Conservation (phyloP, 2,329 filamentous ascomycete species). For the Sarocladiaceae sp. region DNA sequence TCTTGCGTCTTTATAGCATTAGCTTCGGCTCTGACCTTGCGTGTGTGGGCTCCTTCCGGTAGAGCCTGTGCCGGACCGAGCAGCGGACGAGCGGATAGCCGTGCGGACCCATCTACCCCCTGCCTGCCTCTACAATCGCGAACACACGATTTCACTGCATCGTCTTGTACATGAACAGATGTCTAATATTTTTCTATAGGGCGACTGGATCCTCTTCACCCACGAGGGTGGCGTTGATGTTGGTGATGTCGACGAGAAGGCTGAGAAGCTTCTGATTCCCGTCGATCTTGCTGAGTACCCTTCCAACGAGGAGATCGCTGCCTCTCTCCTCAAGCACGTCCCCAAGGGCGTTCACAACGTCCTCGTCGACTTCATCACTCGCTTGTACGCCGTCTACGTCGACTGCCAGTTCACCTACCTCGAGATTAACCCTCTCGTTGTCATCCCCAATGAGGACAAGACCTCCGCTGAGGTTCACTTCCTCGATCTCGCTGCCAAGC, state of each 20-base stretch:
- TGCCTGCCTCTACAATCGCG: too few relatives aligned
- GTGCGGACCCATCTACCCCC: conserved; percentile 20
- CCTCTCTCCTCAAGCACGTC: conserved; percentile 83
- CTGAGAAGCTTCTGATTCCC: conserved; percentile 96
- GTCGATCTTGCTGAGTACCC: conserved; percentile 94
- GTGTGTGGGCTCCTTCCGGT: neutral
- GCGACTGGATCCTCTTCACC: conserved; percentile 99
- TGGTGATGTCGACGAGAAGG: conserved; percentile 97
- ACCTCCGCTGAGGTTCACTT: conserved; percentile 96
- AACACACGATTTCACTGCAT: too few relatives aligned
- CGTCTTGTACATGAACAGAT: neutral
- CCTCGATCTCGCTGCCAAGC: conserved; percentile 96
- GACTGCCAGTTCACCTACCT: conserved; percentile 99
- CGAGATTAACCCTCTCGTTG: conserved; percentile 98
- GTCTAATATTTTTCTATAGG: conserved; percentile 49
- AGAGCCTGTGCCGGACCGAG: neutral
- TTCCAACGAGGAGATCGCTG: conserved; percentile 90
- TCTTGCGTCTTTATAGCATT: conserved; percentile 1
- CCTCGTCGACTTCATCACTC: conserved; percentile 97
- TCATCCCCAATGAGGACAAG: conserved; percentile 88
- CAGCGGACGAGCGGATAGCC: conserved; percentile 35
- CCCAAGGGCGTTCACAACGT: conserved; percentile 96
- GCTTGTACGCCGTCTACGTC: conserved; percentile 97
- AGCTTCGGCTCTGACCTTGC: neutral
- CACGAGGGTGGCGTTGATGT: conserved; percentile 99